Base-by-base conservation (phyloP, 1,139 yeast species). In the Candida albicans region DNA sequence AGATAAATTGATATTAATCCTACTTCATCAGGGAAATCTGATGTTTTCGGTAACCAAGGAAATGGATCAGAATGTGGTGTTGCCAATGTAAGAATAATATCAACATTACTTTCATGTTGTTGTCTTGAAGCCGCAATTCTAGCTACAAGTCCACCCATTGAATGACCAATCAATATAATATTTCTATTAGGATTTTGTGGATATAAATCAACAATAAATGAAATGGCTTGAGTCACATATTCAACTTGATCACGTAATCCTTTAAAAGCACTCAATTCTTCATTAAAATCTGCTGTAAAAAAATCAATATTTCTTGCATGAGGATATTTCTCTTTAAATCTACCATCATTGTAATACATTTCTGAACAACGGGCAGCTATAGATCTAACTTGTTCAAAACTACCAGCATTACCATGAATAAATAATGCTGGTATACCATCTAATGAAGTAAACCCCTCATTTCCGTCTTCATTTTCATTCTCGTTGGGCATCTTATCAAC, bases 361-460 rank as follows among this genome's bases (percentile, higher is more conserved):
- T 74, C 72, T 1, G 91, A 73, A 26, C 84, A 66, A 50, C 84
- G 84, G 1, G 97, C 82, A 0, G 98, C 99, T n/a, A 95, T 77
- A 1, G 96, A 87, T 44, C 99, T 71, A 8, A 81, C 96, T 64
- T 95, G 99, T 52, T 82, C 79, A 62, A 82, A 90, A 51, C 95
- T 86, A 1, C 99, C 99, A 0, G 99, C 99, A 60, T 95, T 95
- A 0, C 99, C 99, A 0, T 99, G 99, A 33, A 95, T 86, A 59
- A 95, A 95, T 15, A 95, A 67, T 1, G 88, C 89, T 0, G 99
- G 99, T 1, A 85, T 76, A 0, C 98, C 99, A 41, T 75, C 75
- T 29, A 54, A 41, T 25, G 41, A 35, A 11, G 32, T 33, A n/a
- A 37, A 41, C 6, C 40, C 41, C 12, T 39, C 43, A 12, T 68